A percentile compares a stretch with the other conserved stretches of the same genome.
These are phyloP conservation scores for Ensete glaucum DNA, from an alignment of 176 grass and related monocot species.

Conservation along the genomic window DNA sequence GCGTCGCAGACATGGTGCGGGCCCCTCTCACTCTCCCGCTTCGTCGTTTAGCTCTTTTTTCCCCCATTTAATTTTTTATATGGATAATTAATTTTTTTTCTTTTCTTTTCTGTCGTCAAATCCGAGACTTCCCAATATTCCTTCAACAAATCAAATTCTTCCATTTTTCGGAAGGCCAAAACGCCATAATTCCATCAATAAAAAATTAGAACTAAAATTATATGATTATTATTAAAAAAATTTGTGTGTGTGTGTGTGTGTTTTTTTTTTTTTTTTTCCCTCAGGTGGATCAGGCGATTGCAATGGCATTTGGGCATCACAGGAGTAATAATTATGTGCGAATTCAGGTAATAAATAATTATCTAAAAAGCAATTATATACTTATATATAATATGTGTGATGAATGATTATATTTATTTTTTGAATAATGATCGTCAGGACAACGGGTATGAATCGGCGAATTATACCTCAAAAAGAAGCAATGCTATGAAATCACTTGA, in stretches of 20 bases:
- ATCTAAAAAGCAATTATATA: not conserved
- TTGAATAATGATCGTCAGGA: not conserved
- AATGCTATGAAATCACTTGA: not conserved
- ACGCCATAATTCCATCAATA: too few relatives aligned
- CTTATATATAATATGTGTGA: not conserved
- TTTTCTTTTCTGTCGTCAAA: slow-evolving; percentile 10
- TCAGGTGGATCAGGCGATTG: slow-evolving; percentile 92
- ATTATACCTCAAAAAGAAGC: not conserved
- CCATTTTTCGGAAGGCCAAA: not conserved
- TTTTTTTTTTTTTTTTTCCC: not conserved
- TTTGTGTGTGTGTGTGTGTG: not conserved
- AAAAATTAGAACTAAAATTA: not conserved
- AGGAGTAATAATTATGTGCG: slow-evolving; percentile 82
- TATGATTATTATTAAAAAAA: not conserved
- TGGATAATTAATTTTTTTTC: not conserved
- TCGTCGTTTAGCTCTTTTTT: slow-evolving; percentile 5
- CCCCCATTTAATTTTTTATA: slow-evolving; percentile 1
- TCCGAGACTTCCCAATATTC: not conserved
- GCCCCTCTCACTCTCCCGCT: not conserved
- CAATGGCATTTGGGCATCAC: slow-evolving; percentile 89
- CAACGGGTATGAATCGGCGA: not conserved
- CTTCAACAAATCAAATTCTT: not conserved
- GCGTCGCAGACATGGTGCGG: slow-evolving; percentile 64
- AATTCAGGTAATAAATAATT: slow-evolving; percentile 52
- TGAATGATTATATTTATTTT: not conserved